Percentiles rank a stretch among this genome's conserved stretches.
Conservation (phyloP, 2,329 filamentous ascomycete genomes). For the Endothia cerciana region DNA sequence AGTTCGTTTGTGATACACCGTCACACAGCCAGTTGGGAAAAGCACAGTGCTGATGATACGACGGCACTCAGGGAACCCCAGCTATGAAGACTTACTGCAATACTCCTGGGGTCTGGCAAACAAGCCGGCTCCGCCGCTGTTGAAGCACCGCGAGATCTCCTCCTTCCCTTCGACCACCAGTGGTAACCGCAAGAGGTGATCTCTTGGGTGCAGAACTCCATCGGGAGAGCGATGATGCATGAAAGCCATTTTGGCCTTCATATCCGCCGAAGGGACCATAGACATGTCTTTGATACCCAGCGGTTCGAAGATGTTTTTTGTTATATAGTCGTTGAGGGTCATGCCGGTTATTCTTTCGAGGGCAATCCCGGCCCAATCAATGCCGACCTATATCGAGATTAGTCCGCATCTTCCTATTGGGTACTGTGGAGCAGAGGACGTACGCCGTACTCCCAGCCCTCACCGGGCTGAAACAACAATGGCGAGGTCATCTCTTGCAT, state of each 20-base stretch:
- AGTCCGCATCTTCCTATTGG: not conserved
- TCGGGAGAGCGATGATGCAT: conserved; percentile 55
- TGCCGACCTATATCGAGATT: conserved; percentile 42
- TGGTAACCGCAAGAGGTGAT: conserved; percentile 51
- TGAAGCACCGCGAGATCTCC: conserved; percentile 48
- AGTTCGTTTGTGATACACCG: too few relatives aligned
- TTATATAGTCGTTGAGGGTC: conserved; percentile 49
- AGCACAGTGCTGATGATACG: not conserved
- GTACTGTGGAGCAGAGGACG: not conserved
- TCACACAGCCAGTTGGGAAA: not conserved
- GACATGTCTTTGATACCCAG: conserved; percentile 50
- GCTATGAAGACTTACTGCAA: conserved; percentile 44
- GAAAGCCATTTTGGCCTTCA: conserved; percentile 56
- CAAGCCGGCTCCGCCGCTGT: conserved; percentile 60
- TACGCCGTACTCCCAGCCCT: conserved; percentile 63
- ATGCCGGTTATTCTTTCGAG: conserved; percentile 47
- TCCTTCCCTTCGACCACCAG: conserved; percentile 42
- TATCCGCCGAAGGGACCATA: conserved; percentile 55
- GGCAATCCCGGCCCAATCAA: conserved; percentile 54
- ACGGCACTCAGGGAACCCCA: not conserved
- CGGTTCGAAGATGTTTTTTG: conserved; percentile 48
- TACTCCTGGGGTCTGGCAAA: conserved; percentile 61
- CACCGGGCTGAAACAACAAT: conserved; percentile 66
- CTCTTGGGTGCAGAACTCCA: conserved; percentile 42
- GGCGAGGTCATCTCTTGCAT: conserved; percentile 55